Conservation (phyloP, 2,329 filamentous ascomycete species). For the Pseudogymnoascus sp. region DNA sequence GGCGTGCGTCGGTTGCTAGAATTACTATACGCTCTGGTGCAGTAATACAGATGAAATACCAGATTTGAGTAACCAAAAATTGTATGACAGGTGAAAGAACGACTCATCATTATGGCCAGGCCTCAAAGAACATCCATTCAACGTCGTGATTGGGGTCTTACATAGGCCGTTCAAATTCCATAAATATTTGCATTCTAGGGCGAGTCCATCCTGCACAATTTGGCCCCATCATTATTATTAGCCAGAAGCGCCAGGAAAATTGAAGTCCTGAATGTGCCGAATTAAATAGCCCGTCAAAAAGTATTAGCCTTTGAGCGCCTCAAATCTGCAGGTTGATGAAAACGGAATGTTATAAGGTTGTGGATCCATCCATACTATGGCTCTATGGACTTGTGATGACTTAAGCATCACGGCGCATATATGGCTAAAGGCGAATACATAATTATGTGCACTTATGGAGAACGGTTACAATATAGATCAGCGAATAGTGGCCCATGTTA, state of each 20-base stretch:
- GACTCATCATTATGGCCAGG: background rate
- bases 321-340: slow-evolving; percentile 3
- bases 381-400: background rate
- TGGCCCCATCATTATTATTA: background rate
- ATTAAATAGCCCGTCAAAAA: background rate
- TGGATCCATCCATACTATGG: slow-evolving; percentile 4
- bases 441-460: background rate
- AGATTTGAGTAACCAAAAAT: background rate
- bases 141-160: background rate
- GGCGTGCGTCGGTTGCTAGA: background rate
- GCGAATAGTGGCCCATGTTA: background rate
- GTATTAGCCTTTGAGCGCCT: background rate
- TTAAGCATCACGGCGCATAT: background rate
- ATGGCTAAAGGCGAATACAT: background rate
- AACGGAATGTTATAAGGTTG: slow-evolving; percentile 8
- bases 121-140: background rate
- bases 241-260: background rate
- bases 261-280: background rate
- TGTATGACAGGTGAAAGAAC: background rate
- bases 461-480: slow-evolving; percentile 3
- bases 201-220: background rate
- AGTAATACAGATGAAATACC: slow-evolving; percentile 4
- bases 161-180: background rate
- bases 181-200: background rate
- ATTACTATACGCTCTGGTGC: background rate